These are phyloP conservation scores for Trametes maxima DNA, from an alignment of 768 basidiomycete species.

Conservation along the genomic window DNA sequence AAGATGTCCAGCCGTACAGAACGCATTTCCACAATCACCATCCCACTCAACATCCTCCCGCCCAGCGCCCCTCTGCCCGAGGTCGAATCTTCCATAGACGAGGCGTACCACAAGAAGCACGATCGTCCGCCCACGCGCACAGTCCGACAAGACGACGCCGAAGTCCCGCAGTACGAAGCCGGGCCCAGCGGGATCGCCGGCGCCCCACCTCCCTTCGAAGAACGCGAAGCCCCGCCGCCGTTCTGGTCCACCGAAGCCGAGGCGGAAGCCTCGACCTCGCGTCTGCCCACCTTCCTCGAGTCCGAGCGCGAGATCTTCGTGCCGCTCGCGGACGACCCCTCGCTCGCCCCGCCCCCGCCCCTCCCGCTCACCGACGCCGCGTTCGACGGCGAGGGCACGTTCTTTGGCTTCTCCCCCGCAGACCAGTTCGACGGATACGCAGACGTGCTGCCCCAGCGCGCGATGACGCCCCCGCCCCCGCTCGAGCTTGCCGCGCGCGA, in stretches of 20 bases:
- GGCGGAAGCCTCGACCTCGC: slow-evolving; percentile 26
- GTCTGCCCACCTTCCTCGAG: slow-evolving; percentile 70
- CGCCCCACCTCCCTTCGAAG: slow-evolving; percentile 85
- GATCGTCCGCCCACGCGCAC: slow-evolving; percentile 78
- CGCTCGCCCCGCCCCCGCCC: slow-evolving; percentile 35
- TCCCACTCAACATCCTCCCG: slow-evolving; percentile 74
- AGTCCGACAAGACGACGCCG: slow-evolving; percentile 66
- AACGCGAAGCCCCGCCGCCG: slow-evolving; percentile 79
- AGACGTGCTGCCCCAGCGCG: slow-evolving; percentile 57
- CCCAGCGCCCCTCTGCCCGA: slow-evolving; percentile 80
- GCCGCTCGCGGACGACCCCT: slow-evolving; percentile 46
- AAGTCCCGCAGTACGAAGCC: slow-evolving; percentile 72
- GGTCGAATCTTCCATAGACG: slow-evolving; percentile 69
- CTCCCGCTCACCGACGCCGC: slow-evolving; percentile 32
- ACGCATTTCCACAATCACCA: slow-evolving; percentile 59
- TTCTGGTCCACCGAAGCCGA: slow-evolving; percentile 42
- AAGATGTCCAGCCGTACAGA: slow-evolving; percentile 70
- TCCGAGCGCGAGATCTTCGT: slow-evolving; percentile 78
- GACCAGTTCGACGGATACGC: slow-evolving; percentile 85
- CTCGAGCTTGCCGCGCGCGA: slow-evolving; percentile 76
- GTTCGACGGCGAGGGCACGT: slow-evolving; percentile 72
- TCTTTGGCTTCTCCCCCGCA: slow-evolving; percentile 71
- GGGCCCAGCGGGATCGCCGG: slow-evolving; percentile 72
- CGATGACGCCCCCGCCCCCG: slow-evolving; percentile 72
- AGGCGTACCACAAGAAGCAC: slow-evolving; percentile 86